Evolutionary conservation across 2,329 filamentous ascomycete species (phyloP).

Genomic region (Catunica adiposa): DNA sequence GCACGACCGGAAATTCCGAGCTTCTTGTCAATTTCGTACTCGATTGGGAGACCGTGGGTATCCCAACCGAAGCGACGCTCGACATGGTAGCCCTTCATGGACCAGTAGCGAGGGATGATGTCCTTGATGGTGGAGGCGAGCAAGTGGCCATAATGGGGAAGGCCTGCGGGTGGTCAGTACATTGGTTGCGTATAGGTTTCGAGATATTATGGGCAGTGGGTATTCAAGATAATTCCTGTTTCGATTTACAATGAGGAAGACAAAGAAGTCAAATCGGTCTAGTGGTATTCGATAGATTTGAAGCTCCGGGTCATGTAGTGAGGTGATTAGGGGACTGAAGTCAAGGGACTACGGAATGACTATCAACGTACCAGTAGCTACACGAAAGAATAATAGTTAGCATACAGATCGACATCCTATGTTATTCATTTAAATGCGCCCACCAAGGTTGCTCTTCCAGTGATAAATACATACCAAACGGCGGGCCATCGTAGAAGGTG

Average conservation of each 20-base stretch:
- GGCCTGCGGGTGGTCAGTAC: slow-evolving; percentile 14
- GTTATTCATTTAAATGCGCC: background rate
- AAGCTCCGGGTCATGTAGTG: background rate
- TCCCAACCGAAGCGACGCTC: slow-evolving; percentile 80
- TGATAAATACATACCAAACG: slow-evolving; percentile 29
- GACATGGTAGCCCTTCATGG: slow-evolving; percentile 78
- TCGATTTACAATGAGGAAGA: background rate
- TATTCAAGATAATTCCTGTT: too few relatives aligned
- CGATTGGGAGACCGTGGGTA: slow-evolving; percentile 70
- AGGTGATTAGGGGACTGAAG: background rate
- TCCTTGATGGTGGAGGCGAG: slow-evolving; percentile 83
- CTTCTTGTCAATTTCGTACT: slow-evolving; percentile 87
- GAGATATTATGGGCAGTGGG: background rate
- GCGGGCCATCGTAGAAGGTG: slow-evolving; percentile 85
- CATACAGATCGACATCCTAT: too few relatives aligned
- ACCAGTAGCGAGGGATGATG: slow-evolving; percentile 81
- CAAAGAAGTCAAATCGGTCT: too few relatives aligned
- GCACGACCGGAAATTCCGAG: slow-evolving; percentile 65
- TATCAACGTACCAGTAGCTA: slow-evolving; percentile 14
- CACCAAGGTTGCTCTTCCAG: background rate
- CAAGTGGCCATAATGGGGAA: slow-evolving; percentile 37
- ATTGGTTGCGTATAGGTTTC: background rate
- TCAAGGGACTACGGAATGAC: background rate
- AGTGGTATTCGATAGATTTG: too few relatives aligned
- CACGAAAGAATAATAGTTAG: background rate